These are phyloP conservation scores for Ceratorhiza oryzae-sativae DNA, from an alignment of 1,284 basidiomycete species.

Conservation along the genomic window DNA sequence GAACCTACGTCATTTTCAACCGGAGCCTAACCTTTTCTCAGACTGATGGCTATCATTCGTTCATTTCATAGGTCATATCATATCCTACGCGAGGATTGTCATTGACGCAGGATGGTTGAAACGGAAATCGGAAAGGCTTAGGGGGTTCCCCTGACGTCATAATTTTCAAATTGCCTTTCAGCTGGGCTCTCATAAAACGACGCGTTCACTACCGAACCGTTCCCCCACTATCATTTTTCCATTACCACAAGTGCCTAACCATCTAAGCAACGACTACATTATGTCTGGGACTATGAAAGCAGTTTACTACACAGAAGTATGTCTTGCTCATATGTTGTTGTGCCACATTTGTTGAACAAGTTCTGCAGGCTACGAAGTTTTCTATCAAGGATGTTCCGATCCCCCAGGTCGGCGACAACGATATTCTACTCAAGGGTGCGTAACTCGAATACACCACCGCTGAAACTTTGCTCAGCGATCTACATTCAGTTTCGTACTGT, in stretches of 20 bases:
- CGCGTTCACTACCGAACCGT: neutral
- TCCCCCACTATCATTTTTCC: neutral
- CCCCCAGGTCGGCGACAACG: slow-evolving; percentile 66
- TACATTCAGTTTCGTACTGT: slow-evolving; percentile 55
- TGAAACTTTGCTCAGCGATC: too few species aligned
- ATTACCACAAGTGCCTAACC: neutral
- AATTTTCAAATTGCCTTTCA: neutral
- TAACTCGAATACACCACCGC: too few species aligned
- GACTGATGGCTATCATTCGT: slow-evolving; percentile 27
- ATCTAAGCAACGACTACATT: neutral
- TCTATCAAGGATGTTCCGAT: slow-evolving; percentile 68
- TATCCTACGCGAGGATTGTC: neutral
- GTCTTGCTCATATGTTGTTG: slow-evolving; percentile 28
- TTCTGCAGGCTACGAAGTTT: slow-evolving; percentile 64
- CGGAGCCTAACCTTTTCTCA: neutral
- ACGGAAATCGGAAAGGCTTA: neutral
- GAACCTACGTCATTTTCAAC: slow-evolving; percentile 12
- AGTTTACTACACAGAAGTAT: slow-evolving; percentile 60
- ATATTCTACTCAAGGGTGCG: slow-evolving; percentile 73
- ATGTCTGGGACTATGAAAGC: slow-evolving; percentile 60
- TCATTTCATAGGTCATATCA: slow-evolving; percentile 8
- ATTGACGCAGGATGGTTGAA: slow-evolving; percentile 4
- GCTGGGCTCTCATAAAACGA: slow-evolving; percentile 2
- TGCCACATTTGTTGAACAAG: slow-evolving; percentile 43
- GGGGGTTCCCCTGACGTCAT: slow-evolving; percentile 24